Conservation (phyloP, 1,284 basidiomycete species). For the Trichosporon asahii region DNA sequence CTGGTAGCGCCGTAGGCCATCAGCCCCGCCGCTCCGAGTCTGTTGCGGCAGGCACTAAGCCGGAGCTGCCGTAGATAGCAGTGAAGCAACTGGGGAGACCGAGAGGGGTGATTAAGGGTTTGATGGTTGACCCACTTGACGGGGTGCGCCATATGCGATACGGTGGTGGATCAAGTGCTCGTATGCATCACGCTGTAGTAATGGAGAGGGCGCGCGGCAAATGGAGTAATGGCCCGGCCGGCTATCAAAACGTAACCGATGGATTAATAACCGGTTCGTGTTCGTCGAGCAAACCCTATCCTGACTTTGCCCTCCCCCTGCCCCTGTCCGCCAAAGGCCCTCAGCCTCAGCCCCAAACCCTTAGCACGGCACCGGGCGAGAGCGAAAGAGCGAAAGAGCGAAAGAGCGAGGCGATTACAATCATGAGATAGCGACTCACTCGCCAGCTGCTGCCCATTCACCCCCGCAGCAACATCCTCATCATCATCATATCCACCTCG, state of each 20-base stretch:
- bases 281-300: slow-evolving; percentile 4
- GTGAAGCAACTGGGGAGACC: neutral
- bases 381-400: neutral
- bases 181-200: neutral
- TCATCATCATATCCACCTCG: neutral
- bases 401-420: slow-evolving; percentile 5
- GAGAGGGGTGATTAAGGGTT: neutral
- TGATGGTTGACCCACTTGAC: neutral
- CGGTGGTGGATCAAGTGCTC: neutral
- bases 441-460: neutral
- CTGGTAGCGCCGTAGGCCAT: neutral
- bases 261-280: slow-evolving; percentile 4
- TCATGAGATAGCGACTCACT: slow-evolving; percentile 4
- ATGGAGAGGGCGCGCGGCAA: neutral
- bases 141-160: neutral
- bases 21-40: too few species aligned
- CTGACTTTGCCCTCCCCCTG: neutral
- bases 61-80: neutral
- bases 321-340: neutral
- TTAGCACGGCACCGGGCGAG: neutral
- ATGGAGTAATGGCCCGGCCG: neutral
- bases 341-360: neutral
- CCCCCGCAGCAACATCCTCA: neutral
- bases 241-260: slow-evolving; percentile 6
- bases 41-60: neutral